A percentile compares a stretch with the other conserved stretches of the same genome.
These are phyloP conservation scores for Acacia concinna DNA, from an alignment of 331 rosid genomes.

Conservation along the genomic window DNA sequence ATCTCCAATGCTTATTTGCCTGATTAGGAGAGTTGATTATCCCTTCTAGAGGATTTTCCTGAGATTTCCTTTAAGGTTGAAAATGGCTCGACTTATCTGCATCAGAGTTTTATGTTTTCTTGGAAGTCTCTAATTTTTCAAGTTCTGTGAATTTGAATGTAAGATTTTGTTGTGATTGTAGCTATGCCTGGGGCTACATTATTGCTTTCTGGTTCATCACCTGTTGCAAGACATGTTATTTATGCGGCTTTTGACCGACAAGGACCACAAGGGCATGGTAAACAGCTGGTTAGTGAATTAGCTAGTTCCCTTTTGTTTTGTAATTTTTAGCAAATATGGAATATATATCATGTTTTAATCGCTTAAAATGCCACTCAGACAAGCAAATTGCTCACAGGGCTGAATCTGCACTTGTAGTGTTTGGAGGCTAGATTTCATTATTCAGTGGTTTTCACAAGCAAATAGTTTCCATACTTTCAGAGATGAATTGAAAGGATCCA, in stretches of 20 bases:
- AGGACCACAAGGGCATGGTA: slow-evolving; percentile 75
- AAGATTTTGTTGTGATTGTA: slow-evolving; percentile 35
- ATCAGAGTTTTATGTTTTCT: slow-evolving; percentile 6
- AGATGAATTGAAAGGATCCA: neutral
- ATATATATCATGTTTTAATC: neutral
- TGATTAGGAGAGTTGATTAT: neutral
- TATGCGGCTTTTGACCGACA: slow-evolving; percentile 74
- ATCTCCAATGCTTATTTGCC: neutral
- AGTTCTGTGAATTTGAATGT: slow-evolving; percentile 17
- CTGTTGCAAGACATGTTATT: slow-evolving; percentile 72
- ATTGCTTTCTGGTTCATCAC: slow-evolving; percentile 61
- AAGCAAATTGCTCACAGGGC: neutral
- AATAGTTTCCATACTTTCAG: neutral
- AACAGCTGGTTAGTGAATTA: slow-evolving; percentile 71
- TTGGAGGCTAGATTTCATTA: neutral
- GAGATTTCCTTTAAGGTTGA: neutral
- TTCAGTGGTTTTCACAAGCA: neutral
- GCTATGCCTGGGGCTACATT: slow-evolving; percentile 66
- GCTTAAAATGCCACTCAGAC: neutral
- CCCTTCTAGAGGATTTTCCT: neutral
- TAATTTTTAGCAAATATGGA: neutral
- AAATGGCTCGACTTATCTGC: neutral
- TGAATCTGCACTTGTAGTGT: neutral
- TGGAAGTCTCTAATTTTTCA: neutral
- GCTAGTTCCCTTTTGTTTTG: neutral